These are phyloP conservation scores for Candida silvicultrix DNA, from an alignment of 805 yeast genomes.

Conservation along the genomic window DNA sequence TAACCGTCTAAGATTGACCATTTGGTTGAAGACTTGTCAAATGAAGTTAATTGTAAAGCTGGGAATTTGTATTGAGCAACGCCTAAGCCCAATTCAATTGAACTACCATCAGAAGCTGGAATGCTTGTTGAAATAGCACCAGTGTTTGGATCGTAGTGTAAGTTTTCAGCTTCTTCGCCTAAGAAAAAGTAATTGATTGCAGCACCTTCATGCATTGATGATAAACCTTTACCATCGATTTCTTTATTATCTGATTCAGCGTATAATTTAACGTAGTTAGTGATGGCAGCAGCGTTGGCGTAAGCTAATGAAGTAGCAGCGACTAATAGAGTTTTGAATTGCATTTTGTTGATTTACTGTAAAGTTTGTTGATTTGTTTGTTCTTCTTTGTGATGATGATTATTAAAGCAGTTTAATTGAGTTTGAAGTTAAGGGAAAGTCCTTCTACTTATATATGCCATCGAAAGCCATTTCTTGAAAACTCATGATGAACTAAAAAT, in stretches of 20 bases:
- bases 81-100: no score
- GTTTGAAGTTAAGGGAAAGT: no score
- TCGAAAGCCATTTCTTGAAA: no score
- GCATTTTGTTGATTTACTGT: constrained; percentile 1
- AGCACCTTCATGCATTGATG: constrained; percentile 17
- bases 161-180: constrained; percentile 7
- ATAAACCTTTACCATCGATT: constrained; percentile 2
- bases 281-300: constrained; percentile 3
- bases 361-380: neutral
- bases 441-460: no score
- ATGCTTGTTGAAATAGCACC: constrained; percentile 6
- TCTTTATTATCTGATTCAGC: neutral
- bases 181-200: constrained; percentile 14
- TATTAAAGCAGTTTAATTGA: neutral
- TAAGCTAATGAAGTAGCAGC: constrained; percentile 1
- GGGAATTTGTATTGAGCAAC: constrained; percentile 11
- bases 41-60: constrained; percentile 8
- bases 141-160: constrained; percentile 1
- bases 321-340: constrained; percentile 4
- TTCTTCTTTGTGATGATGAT: neutral
- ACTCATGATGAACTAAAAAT: no score
- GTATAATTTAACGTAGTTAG: neutral
- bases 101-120: neutral
- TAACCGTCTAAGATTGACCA: constrained; percentile 14
- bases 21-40: constrained; percentile 1